Conservation (phyloP, 2,329 filamentous ascomycete species). For the Coleophoma crateriformis region DNA sequence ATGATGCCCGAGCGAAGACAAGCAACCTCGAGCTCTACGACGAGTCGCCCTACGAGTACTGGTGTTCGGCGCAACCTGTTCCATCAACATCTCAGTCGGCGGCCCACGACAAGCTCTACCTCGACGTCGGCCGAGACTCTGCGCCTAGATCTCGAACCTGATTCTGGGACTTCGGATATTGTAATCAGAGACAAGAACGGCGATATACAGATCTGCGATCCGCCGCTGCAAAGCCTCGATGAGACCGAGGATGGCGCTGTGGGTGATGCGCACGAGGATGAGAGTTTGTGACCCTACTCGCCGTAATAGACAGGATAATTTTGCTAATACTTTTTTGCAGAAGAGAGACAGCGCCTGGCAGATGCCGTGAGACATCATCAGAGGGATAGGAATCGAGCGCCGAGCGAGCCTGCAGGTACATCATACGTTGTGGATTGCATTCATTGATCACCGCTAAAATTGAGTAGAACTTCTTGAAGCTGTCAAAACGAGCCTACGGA, state of each 20-base stretch:
- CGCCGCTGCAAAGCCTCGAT: slow-evolving; percentile 46
- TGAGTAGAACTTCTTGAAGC: slow-evolving; percentile 61
- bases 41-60: slow-evolving; percentile 7
- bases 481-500: slow-evolving; percentile 63
- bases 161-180: slow-evolving; percentile 45
- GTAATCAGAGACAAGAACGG: slow-evolving; percentile 58
- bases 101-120: slow-evolving; percentile 41
- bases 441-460: slow-evolving; percentile 9
- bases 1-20: slow-evolving; percentile 23
- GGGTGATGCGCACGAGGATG: slow-evolving; percentile 52
- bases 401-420: slow-evolving; percentile 62
- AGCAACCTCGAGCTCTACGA: slow-evolving; percentile 11
- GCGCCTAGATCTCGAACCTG: slow-evolving; percentile 40
- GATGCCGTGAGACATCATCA: slow-evolving; percentile 59
- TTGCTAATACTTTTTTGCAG: slow-evolving; percentile 27
- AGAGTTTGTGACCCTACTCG: slow-evolving; percentile 36
- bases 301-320: slow-evolving; percentile 16
- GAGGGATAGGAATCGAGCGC: slow-evolving; percentile 45
- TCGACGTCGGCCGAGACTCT: slow-evolving; percentile 39
- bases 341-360: slow-evolving; percentile 53
- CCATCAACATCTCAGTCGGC: slow-evolving; percentile 51
- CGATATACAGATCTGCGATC: slow-evolving; percentile 55
- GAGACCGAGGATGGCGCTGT: slow-evolving; percentile 43
- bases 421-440: slow-evolving; percentile 5
- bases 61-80: slow-evolving; percentile 51